Evolutionary conservation across 192 early-diverging fungal species (phyloP), one percentile per base, ranked within the genome.

Genomic region (Radiomyces spectabilis): DNA sequence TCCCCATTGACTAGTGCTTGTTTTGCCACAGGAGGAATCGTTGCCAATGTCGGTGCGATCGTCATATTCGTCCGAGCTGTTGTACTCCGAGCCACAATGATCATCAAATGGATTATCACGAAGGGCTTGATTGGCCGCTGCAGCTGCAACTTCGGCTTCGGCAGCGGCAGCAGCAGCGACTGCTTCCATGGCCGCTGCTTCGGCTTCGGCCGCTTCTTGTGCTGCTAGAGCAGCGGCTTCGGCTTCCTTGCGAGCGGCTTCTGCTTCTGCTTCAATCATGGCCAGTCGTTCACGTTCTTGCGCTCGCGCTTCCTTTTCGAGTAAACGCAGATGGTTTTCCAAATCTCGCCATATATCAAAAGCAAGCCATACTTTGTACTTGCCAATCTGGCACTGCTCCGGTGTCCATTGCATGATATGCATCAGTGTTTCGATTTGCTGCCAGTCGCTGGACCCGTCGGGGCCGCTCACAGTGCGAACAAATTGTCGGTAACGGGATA

Each of bases 261-360:
- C 66, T 37, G 53, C 50, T 24, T 40, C 67, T n/a, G 57, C 56
- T 12, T 51, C 63, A 2, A 42, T 62, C 25, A 53, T 59, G 42
- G 66, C 73, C 39, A 59, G 45, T 4, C 65, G 59, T 51, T 72
- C 71, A 47, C 81, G 81, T 51, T 60, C 42, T 40, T 55, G 59
- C 19, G 55, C 41, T 7, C 76, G 51, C 13, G 77, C 75, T 37
- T 83, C 80, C 44, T 81, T 80, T 61, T 89, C 87, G 12, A 72
- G 31, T 0, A 62, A 47, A 5, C 84, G 69, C 19, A 85, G 57
- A 24, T 74, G 63, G 16, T 78, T 72, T 46, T 89, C 86, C 6
- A 86, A 50, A 51, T 70, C 67, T 34, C 74, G 76, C 85, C 85
- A 89, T 21, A 77, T 69, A 5, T 75, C 73, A 51, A 85, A 79